Conservation (phyloP, 176 grass and related monocot genomes). For the Ensete glaucum region DNA sequence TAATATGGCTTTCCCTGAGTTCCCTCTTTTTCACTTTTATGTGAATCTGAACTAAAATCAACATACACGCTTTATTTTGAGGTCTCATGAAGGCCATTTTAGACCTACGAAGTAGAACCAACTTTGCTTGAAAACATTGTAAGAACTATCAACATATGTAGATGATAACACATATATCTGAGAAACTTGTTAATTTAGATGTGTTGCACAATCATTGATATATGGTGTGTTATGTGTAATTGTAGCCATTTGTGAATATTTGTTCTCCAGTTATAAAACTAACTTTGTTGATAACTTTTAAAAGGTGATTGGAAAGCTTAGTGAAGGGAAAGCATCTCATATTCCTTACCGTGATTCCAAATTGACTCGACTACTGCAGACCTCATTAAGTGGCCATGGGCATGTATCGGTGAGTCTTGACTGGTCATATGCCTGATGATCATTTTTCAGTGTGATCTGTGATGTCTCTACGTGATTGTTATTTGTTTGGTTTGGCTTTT, state of each 20-base stretch:
- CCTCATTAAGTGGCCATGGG: slow-evolving; percentile 91
- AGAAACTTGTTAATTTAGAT: not conserved
- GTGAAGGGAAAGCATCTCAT: slow-evolving; percentile 97
- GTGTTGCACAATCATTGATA: not conserved
- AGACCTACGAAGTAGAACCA: not conserved
- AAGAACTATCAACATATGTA: too few relatives aligned
- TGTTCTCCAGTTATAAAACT: not conserved
- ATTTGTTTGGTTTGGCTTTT: not conserved
- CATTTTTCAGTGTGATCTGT: not conserved
- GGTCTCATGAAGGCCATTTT: not conserved
- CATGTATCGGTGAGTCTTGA: slow-evolving; percentile 80
- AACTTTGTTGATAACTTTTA: slow-evolving; percentile 14
- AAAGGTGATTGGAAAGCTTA: slow-evolving; percentile 98
- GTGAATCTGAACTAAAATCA: not conserved
- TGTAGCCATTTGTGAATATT: not conserved
- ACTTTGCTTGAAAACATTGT: not conserved
- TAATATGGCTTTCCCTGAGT: not conserved
- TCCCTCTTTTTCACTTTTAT: not conserved
- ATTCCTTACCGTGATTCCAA: slow-evolving; percentile 99
- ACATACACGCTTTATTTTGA: not conserved
- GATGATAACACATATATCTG: too few relatives aligned
- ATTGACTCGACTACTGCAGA: slow-evolving; percentile 85
- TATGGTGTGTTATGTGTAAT: not conserved
- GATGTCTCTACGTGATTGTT: not conserved
- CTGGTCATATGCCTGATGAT: not conserved